These are phyloP conservation scores for Rubus parviflorus DNA, from an alignment of 306 rosid species.

Conservation along the genomic window DNA sequence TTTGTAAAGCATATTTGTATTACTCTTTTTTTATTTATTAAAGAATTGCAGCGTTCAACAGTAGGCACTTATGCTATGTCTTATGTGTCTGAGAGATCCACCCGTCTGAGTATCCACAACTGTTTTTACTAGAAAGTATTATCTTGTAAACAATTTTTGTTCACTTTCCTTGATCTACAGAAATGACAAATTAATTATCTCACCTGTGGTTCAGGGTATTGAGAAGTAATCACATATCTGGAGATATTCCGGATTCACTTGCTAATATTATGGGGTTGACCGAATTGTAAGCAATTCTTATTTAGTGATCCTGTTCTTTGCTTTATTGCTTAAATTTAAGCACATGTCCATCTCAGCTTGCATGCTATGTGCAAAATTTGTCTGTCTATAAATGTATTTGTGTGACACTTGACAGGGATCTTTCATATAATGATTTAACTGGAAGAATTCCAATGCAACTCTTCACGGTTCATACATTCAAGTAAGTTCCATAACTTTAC, in stretches of 20 bases:
- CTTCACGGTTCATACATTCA: constrained; percentile 58
- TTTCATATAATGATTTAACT: constrained; percentile 65
- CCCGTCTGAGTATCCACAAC: not conserved
- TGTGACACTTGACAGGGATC: constrained; percentile 61
- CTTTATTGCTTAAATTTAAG: constrained; percentile 13
- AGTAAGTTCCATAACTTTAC: constrained; percentile 44
- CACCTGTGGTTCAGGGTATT: constrained; percentile 43
- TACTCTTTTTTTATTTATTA: not conserved
- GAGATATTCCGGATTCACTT: constrained; percentile 42
- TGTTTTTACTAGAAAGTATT: not conserved
- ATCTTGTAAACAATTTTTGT: not conserved
- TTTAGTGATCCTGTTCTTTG: constrained; percentile 12
- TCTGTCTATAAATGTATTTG: not conserved
- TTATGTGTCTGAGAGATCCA: constrained; percentile 2
- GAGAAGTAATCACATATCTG: constrained; percentile 48
- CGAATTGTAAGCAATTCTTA: constrained; percentile 36
- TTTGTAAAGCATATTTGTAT: not conserved
- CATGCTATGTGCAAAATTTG: constrained; percentile 1
- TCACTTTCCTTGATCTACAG: not conserved
- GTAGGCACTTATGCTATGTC: not conserved
- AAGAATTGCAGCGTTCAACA: not conserved
- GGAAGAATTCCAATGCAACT: constrained; percentile 78
- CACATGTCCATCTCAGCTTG: constrained; percentile 18
- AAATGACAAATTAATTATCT: constrained; percentile 4
- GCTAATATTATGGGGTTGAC: constrained; percentile 39